Evolutionary conservation across 192 early-diverging fungal species (phyloP).

Genomic region (Backusella macrospora): DNA sequence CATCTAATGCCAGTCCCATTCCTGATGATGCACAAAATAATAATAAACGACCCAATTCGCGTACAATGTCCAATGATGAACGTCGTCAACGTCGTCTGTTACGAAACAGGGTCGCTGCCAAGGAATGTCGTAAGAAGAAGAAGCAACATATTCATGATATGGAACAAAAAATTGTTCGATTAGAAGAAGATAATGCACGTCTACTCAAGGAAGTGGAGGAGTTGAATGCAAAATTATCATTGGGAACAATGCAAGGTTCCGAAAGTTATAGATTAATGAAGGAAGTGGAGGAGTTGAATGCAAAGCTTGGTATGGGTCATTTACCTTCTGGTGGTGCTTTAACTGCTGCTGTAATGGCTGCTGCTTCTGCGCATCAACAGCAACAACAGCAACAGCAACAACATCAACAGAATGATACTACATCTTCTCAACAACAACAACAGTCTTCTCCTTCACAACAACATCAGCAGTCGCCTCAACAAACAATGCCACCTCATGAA

Average conservation of each 20-base stretch:
- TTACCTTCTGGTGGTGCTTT: constrained; percentile 19
- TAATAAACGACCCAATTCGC: constrained; percentile 18
- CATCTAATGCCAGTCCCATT: constrained; percentile 12
- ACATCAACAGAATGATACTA: neutral
- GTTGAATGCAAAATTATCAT: constrained; percentile 63
- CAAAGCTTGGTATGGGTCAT: constrained; percentile 61
- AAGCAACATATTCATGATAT: constrained; percentile 77
- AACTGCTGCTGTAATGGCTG: constrained; percentile 31
- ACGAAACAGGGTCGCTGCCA: constrained; percentile 80
- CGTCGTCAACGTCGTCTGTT: constrained; percentile 73
- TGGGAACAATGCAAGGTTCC: constrained; percentile 55
- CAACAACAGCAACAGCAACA: constrained; percentile 25
- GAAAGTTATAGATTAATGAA: constrained; percentile 65
- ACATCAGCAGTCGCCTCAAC: constrained; percentile 21
- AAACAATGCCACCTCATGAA: constrained; percentile 13
- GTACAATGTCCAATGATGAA: constrained; percentile 67
- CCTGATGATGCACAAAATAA: constrained; percentile 17
- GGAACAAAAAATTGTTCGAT: constrained; percentile 60
- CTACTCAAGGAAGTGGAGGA: constrained; percentile 73
- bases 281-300: constrained; percentile 70
- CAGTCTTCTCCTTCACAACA: neutral
- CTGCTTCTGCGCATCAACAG: constrained; percentile 31
- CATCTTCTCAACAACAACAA: neutral
- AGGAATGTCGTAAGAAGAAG: constrained; percentile 85
- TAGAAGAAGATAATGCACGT: constrained; percentile 66